Evolutionary conservation across 1,139 yeast species (phyloP).

Genomic region (Suhomyces wounanorum): DNA sequence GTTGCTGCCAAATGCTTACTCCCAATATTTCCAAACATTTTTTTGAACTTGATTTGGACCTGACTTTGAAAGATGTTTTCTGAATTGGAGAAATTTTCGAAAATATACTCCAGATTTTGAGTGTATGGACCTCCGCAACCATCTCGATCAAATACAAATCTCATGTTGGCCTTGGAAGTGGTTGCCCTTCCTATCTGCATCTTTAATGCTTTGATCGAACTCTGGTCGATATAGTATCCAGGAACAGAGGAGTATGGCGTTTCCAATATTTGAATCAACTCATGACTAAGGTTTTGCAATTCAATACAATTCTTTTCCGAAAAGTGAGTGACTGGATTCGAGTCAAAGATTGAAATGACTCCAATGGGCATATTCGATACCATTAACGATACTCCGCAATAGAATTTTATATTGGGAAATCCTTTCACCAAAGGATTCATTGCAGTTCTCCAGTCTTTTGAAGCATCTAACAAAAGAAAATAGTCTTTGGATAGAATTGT

Average conservation of each 20-base stretch:
- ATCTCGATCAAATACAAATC: slow-evolving; percentile 57
- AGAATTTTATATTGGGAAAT: slow-evolving; percentile 58
- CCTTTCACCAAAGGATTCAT: slow-evolving; percentile 65
- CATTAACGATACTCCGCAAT: slow-evolving; percentile 62
- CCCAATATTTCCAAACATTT: slow-evolving; percentile 40
- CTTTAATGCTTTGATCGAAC: slow-evolving; percentile 21
- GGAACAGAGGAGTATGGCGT: slow-evolving; percentile 23
- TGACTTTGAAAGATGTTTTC: slow-evolving; percentile 18
- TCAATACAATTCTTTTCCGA: slow-evolving; percentile 33
- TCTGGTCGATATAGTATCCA: neutral
- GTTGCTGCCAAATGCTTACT: slow-evolving; percentile 48
- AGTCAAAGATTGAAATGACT: slow-evolving; percentile 60
- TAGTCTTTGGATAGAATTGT: slow-evolving; percentile 58
- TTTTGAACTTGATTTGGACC: slow-evolving; percentile 35
- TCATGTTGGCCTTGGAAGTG: slow-evolving; percentile 29
- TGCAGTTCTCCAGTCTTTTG: slow-evolving; percentile 66
- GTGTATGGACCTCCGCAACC: slow-evolving; percentile 62
- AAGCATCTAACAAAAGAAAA: slow-evolving; percentile 58
- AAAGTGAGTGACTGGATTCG: slow-evolving; percentile 42
- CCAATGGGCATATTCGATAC: slow-evolving; percentile 52
- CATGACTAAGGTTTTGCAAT: slow-evolving; percentile 41
- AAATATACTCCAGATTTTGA: slow-evolving; percentile 47
- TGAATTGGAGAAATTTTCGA: slow-evolving; percentile 19
- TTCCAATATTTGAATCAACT: slow-evolving; percentile 47
- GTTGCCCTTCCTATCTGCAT: slow-evolving; percentile 58